Evolutionary conservation across 345 rosid species (phyloP).

Genomic region (Murraya paniculata): DNA sequence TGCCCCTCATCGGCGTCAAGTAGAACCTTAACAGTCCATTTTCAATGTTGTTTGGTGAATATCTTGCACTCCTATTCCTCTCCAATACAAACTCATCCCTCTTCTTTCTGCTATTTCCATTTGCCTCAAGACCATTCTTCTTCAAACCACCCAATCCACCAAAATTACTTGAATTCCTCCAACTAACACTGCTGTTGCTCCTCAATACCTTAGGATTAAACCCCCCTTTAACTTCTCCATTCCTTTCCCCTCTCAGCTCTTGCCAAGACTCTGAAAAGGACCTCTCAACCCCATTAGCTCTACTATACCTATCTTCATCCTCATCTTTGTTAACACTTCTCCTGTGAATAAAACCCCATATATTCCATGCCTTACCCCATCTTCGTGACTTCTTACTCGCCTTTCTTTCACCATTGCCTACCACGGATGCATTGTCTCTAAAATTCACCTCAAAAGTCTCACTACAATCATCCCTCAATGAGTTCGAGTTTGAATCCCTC

Average conservation of each 20-base stretch:
- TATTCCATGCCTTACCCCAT: slow-evolving; percentile 89
- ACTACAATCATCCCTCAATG: slow-evolving; percentile 70
- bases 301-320: slow-evolving; percentile 68
- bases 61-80: slow-evolving; percentile 77
- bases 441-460: slow-evolving; percentile 68
- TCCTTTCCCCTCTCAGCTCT: slow-evolving; percentile 59
- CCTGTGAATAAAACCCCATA: slow-evolving; percentile 77
- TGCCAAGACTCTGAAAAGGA: slow-evolving; percentile 89
- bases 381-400: slow-evolving; percentile 61
- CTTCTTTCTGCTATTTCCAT: slow-evolving; percentile 59
- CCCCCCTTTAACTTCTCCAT: slow-evolving; percentile 55
- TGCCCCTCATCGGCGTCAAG: slow-evolving; percentile 66
- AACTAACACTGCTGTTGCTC: slow-evolving; percentile 96
- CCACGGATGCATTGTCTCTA: slow-evolving; percentile 48
- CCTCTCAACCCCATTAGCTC: slow-evolving; percentile 62
- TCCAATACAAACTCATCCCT: slow-evolving; percentile 60
- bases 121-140: slow-evolving; percentile 58
- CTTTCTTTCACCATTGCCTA: slow-evolving; percentile 54
- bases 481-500: slow-evolving; percentile 64
- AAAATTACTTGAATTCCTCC: slow-evolving; percentile 65
- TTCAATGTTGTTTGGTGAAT: slow-evolving; percentile 69
- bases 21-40: slow-evolving; percentile 78
- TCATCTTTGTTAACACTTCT: slow-evolving; percentile 63
- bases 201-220: slow-evolving; percentile 73
- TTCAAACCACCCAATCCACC: slow-evolving; percentile 51